Conservation (phyloP, 2,329 filamentous ascomycete genomes). For the Aspergillus sojae region DNA sequence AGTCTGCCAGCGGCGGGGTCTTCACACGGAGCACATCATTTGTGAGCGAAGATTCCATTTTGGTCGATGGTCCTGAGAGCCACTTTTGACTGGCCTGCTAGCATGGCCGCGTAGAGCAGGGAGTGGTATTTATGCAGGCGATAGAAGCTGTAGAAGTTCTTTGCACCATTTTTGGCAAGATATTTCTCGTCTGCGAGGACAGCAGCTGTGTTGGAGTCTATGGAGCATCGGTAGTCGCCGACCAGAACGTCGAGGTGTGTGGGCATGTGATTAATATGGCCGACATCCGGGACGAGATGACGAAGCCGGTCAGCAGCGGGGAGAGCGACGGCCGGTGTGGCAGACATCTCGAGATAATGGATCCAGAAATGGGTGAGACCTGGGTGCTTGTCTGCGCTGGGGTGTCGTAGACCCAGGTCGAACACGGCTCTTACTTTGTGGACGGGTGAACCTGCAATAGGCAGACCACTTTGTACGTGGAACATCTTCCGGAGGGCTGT, state of each 20-base stretch:
- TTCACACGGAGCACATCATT: slow-evolving; percentile 63
- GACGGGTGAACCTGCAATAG: slow-evolving; percentile 55
- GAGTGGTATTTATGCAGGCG: slow-evolving; percentile 73
- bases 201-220: slow-evolving; percentile 66
- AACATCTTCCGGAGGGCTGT: slow-evolving; percentile 65
- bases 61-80: slow-evolving; percentile 60
- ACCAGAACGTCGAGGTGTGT: slow-evolving; percentile 72
- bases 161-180: slow-evolving; percentile 52
- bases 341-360: slow-evolving; percentile 75
- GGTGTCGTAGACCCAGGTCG: slow-evolving; percentile 56
- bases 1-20: slow-evolving; percentile 75
- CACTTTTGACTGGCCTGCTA: slow-evolving; percentile 63
- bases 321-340: slow-evolving; percentile 62
- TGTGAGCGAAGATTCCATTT: slow-evolving; percentile 59
- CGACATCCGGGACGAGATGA: slow-evolving; percentile 65
- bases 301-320: slow-evolving; percentile 63
- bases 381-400: slow-evolving; percentile 59
- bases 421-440: slow-evolving; percentile 60
- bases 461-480: slow-evolving; percentile 60
- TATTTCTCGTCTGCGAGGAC: slow-evolving; percentile 69
- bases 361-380: slow-evolving; percentile 75
- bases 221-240: slow-evolving; percentile 69
- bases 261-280: slow-evolving; percentile 75
- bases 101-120: slow-evolving; percentile 72
- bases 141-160: slow-evolving; percentile 74